Evolutionary conservation across 2,329 filamentous ascomycete species (phyloP).

Genomic region (Calonectria henricotiae): DNA sequence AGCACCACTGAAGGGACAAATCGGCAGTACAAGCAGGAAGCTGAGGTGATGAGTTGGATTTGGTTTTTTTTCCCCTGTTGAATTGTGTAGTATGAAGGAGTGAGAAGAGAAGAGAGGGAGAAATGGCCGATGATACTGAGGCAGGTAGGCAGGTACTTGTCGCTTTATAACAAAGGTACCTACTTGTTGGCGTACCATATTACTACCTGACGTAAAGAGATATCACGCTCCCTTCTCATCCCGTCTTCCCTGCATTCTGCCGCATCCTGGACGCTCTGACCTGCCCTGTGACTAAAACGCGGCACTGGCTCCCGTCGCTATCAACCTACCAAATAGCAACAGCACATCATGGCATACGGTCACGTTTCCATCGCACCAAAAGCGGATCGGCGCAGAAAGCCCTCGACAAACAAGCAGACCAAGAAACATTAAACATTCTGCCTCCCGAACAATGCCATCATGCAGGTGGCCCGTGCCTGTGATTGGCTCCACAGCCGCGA

Average conservation of each 20-base stretch:
- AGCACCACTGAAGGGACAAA: slow-evolving; percentile 9
- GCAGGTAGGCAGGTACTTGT: slow-evolving; percentile 20
- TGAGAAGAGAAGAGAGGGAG: slow-evolving; percentile 6
- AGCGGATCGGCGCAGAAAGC: not conserved
- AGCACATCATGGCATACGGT: slow-evolving; percentile 7
- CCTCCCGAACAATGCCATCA: slow-evolving; percentile 45
- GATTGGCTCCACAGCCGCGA: slow-evolving; percentile 44
- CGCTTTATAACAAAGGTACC: slow-evolving; percentile 37
- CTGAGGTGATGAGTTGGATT: slow-evolving; percentile 1
- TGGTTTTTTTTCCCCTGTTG: not conserved
- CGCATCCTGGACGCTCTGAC: slow-evolving; percentile 17
- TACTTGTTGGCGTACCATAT: not conserved
- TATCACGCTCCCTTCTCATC: slow-evolving; percentile 20
- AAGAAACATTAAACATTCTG: slow-evolving; percentile 35
- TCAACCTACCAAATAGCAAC: slow-evolving; percentile 15
- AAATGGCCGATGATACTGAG: slow-evolving; percentile 12
- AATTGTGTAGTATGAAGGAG: slow-evolving; percentile 20
- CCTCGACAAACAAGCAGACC: slow-evolving; percentile 5
- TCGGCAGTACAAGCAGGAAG: not conserved
- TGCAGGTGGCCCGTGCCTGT: slow-evolving; percentile 39
- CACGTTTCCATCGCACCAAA: slow-evolving; percentile 16
- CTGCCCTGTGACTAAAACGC: slow-evolving; percentile 5
- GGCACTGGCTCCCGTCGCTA: slow-evolving; percentile 18
- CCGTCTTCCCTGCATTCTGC: slow-evolving; percentile 30
- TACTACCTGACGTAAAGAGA: slow-evolving; percentile 25